Evolutionary conservation across 2,329 filamentous ascomycete genomes (phyloP).

Genomic region (Phoma sp.): DNA sequence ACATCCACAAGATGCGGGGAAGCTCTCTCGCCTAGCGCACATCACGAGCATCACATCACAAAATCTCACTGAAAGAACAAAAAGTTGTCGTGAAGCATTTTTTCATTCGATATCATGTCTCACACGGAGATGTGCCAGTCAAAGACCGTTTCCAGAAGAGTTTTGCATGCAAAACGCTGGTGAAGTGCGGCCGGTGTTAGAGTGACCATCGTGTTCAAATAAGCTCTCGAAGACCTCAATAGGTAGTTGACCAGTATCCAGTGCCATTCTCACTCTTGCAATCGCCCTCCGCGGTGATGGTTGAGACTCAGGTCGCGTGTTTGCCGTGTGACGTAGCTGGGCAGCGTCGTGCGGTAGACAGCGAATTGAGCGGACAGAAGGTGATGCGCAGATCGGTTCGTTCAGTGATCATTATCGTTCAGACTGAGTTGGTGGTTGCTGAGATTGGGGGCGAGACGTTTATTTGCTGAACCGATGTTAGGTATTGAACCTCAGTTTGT

Average conservation of each 20-base stretch:
- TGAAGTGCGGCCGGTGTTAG: slow-evolving; percentile 44
- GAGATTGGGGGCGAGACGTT: slow-evolving; percentile 55
- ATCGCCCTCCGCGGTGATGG: slow-evolving; percentile 28
- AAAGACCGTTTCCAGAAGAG: slow-evolving; percentile 41
- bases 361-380: slow-evolving; percentile 29
- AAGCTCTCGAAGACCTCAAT: slow-evolving; percentile 45
- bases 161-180: slow-evolving; percentile 17
- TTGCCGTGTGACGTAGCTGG: slow-evolving; percentile 33
- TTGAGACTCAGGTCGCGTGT: slow-evolving; percentile 36
- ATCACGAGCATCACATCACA: slow-evolving; percentile 19
- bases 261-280: slow-evolving; percentile 35
- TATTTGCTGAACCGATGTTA: slow-evolving; percentile 51
- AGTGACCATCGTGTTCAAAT: slow-evolving; percentile 43
- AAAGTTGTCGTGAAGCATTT: slow-evolving; percentile 46
- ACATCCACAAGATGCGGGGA: slow-evolving; percentile 16
- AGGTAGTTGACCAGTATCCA: slow-evolving; percentile 44
- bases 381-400: slow-evolving; percentile 33
- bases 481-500: not conserved
- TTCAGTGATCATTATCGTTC: slow-evolving; percentile 37
- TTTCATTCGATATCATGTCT: slow-evolving; percentile 42
- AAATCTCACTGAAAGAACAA: slow-evolving; percentile 4
- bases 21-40: slow-evolving; percentile 18
- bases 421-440: slow-evolving; percentile 41
- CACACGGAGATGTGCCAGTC: slow-evolving; percentile 45
- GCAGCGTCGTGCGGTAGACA: slow-evolving; percentile 31